Conservation (phyloP, 2,329 filamentous ascomycete genomes). For the Fusarium abutilonis region DNA sequence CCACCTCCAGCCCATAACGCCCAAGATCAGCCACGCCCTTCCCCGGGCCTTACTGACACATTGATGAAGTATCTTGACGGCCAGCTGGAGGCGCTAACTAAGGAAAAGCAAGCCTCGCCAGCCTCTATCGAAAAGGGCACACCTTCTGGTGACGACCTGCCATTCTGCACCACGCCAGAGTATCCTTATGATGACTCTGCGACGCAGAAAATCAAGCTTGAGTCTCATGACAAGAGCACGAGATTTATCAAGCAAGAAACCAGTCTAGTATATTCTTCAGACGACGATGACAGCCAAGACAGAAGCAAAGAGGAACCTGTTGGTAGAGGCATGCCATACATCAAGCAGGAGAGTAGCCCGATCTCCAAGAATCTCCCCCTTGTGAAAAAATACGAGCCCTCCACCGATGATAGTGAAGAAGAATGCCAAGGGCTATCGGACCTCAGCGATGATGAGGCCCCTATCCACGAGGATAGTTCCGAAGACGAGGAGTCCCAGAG, state of each 20-base stretch:
- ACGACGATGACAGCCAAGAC: background rate
- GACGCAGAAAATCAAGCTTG: conserved; percentile 6
- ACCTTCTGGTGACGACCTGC: background rate
- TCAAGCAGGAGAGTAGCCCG: conserved; percentile 2
- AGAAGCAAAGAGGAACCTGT: background rate
- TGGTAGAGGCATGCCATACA: background rate
- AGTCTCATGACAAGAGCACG: conserved; percentile 5
- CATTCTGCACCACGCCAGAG: conserved; percentile 16
- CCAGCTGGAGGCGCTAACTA: background rate
- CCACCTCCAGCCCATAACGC: background rate
- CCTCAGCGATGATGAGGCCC: background rate
- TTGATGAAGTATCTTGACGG: conserved; percentile 2
- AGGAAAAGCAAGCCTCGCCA: background rate
- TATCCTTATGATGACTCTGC: background rate
- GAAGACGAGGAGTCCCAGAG: no score
- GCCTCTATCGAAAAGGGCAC: background rate
- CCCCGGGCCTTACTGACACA: background rate
- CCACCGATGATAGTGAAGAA: background rate
- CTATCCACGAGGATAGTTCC: background rate
- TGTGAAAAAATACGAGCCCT: background rate
- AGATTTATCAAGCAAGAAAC: conserved; percentile 12
- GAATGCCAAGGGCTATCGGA: conserved; percentile 5
- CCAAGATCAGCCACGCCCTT: background rate
- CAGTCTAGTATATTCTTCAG: background rate
- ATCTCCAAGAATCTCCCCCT: background rate